phyloP scores from a whole-genome alignment of 164 flowering plant species.

The Sextonia rubra region DNA sequence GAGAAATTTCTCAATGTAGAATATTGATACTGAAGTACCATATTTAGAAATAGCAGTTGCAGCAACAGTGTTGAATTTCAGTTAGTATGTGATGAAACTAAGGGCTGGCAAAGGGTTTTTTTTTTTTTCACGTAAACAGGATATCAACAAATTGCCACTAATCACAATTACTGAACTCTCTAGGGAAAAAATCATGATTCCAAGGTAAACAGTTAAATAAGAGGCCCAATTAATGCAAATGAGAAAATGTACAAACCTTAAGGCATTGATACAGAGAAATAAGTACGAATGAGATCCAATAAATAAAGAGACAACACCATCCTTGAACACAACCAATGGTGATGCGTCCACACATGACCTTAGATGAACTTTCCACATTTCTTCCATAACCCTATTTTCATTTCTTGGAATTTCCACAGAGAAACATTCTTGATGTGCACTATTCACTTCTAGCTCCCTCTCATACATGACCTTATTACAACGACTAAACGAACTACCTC shows the following conservation, averaged over 20 bases:
- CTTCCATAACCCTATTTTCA: constrained; percentile 32
- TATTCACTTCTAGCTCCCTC: constrained; percentile 19
- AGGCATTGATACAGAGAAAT: constrained; percentile 64
- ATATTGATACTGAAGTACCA: no score
- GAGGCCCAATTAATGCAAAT: neutral
- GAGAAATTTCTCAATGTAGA: no score
- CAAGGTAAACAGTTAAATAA: constrained; percentile 2
- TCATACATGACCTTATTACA: constrained; percentile 58
- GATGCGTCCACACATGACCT: constrained; percentile 94
- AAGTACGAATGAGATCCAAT: constrained; percentile 83
- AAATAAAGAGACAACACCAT: constrained; percentile 41
- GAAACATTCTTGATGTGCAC: constrained; percentile 20
- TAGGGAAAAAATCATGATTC: neutral
- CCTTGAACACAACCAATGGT: constrained; percentile 59
- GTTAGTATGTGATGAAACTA: no score
- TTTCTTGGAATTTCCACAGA: constrained; percentile 32
- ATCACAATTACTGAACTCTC: neutral
- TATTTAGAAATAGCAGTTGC: no score
- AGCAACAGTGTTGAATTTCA: no score
- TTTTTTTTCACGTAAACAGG: no score
- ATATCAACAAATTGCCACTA: no score
- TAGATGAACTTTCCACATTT: constrained; percentile 73
- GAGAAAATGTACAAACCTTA: constrained; percentile 40
- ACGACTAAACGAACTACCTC: constrained; percentile 53
- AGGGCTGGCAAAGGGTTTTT: no score